phyloP scores from a whole-genome alignment of 768 basidiomycete genomes.

The Harrya chromipes region DNA sequence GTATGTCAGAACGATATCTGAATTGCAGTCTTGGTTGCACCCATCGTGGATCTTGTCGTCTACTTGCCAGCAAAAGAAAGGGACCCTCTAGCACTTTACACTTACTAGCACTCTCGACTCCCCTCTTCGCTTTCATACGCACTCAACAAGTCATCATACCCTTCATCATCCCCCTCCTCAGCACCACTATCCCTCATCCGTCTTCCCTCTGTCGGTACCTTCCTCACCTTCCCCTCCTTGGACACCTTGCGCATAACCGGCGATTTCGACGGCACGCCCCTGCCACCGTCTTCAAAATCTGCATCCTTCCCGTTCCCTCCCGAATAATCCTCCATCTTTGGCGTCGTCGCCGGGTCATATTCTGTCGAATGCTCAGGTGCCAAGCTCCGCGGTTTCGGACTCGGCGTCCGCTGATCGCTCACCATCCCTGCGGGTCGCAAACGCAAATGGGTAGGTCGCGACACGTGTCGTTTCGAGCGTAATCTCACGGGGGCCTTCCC shows the following conservation, averaged over 20 bases:
- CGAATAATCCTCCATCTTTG: slow-evolving; percentile 48
- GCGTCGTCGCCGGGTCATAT: slow-evolving; percentile 52
- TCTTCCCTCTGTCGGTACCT: slow-evolving; percentile 45
- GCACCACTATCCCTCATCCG: slow-evolving; percentile 58
- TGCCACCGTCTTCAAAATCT: neutral
- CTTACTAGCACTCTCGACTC: slow-evolving; percentile 21
- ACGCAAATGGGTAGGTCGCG: slow-evolving; percentile 47
- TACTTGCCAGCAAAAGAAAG: no score
- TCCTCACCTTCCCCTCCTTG: slow-evolving; percentile 38
- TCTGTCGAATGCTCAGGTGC: slow-evolving; percentile 54
- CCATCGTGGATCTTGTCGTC: no score
- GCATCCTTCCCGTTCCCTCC: slow-evolving; percentile 24
- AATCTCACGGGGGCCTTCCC: slow-evolving; percentile 39
- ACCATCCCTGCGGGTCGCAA: slow-evolving; percentile 30
- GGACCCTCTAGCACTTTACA: neutral
- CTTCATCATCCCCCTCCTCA: slow-evolving; percentile 73
- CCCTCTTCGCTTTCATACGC: slow-evolving; percentile 80
- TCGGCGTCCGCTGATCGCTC: slow-evolving; percentile 35
- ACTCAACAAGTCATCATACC: slow-evolving; percentile 73
- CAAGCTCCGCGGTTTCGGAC: slow-evolving; percentile 47
- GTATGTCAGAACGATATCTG: no score
- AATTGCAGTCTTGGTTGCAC: no score
- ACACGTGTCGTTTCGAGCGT: slow-evolving; percentile 50
- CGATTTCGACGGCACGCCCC: slow-evolving; percentile 23
- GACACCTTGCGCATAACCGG: slow-evolving; percentile 30